Percentiles rank a stretch among this genome's conserved stretches.
Conservation (phyloP, 2,329 filamentous ascomycete genomes). For the Penicillium sp. region DNA sequence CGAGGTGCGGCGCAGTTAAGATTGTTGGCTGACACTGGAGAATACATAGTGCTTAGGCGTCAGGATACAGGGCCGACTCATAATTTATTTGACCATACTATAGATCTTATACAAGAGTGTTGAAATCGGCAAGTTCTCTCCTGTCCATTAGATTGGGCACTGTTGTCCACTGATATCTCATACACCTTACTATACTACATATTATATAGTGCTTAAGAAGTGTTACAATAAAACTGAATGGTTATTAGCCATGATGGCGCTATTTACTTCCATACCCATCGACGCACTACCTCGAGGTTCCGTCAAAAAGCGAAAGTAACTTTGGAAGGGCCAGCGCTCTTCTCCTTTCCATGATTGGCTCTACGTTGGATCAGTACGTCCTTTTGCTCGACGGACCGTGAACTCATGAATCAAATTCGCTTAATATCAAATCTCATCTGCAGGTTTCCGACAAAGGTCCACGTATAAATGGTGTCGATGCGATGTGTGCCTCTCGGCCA, state of each 20-base stretch:
- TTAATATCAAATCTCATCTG: not conserved
- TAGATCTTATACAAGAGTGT: not conserved
- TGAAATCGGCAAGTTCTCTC: no score
- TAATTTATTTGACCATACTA: not conserved
- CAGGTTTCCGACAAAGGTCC: not conserved
- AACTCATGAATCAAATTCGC: not conserved
- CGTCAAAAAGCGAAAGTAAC: no score
- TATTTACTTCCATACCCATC: not conserved
- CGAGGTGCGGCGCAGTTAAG: no score
- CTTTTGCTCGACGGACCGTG: no score
- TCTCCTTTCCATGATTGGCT: not conserved
- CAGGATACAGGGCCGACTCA: no score
- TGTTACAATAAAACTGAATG: rapidly evolving
- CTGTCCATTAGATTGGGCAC: not conserved
- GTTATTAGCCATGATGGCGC: not conserved
- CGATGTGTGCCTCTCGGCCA: not conserved
- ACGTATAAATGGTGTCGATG: not conserved
- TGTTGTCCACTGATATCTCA: not conserved
- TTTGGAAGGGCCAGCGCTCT: not conserved
- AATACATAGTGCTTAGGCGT: no score
- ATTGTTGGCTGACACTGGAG: not conserved
- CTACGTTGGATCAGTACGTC: not conserved
- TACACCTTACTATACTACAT: not conserved
- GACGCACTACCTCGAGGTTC: not conserved
- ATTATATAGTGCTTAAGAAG: no score